These are phyloP conservation scores for Solanum hybrid DNA, from an alignment of 305 asterid species.

Conservation along the genomic window DNA sequence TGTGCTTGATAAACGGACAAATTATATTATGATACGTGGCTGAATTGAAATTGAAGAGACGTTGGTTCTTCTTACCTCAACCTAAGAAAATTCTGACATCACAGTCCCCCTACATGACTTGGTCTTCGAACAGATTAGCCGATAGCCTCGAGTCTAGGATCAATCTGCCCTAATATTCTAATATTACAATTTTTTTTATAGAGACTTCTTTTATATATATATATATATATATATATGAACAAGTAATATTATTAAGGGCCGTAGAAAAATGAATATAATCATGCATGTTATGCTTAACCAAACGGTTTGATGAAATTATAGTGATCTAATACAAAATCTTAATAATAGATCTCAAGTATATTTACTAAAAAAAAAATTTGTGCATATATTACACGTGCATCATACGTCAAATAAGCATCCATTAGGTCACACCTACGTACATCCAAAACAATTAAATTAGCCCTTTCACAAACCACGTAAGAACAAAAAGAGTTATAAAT, in stretches of 20 bases:
- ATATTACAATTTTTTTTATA: too few relatives aligned
- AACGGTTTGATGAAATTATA: neutral
- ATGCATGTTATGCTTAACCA: neutral
- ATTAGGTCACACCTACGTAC: neutral
- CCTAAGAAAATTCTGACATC: neutral
- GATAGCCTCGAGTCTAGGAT: neutral
- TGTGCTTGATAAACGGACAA: neutral
- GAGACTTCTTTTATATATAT: too few relatives aligned
- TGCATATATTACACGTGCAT: neutral
- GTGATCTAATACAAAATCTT: neutral
- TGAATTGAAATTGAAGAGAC: neutral
- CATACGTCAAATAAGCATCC: neutral
- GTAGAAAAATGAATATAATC: neutral
- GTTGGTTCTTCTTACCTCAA: neutral
- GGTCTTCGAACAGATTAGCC: neutral
- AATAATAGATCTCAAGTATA: neutral
- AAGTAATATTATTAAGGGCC: neutral
- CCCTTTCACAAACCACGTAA: neutral
- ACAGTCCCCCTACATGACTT: neutral
- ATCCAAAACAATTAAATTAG: neutral
- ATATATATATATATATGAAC: too few relatives aligned
- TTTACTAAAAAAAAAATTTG: neutral
- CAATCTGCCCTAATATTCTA: neutral
- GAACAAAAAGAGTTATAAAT: neutral
- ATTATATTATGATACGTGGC: neutral